Conservation (phyloP, 805 yeast genomes). For the Spathaspora sp. region DNA sequence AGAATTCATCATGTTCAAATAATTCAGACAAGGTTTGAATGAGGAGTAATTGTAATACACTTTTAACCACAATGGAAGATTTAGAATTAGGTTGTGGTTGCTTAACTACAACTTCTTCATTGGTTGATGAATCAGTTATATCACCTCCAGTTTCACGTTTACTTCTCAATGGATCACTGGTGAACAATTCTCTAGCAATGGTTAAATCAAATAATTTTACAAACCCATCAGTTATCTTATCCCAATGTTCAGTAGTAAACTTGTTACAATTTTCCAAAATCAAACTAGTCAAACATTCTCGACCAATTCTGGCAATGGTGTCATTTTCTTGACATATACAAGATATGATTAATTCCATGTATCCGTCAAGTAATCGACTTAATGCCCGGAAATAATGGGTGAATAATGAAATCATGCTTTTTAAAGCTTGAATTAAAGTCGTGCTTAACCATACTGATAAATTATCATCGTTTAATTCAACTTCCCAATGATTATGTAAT, state of each 20-base stretch:
- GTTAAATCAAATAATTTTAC: constrained; percentile 71
- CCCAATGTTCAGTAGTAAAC: constrained; percentile 73
- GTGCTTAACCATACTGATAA: constrained; percentile 95
- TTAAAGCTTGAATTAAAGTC: constrained; percentile 90
- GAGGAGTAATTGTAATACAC: constrained; percentile 85
- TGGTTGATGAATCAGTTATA: constrained; percentile 5
- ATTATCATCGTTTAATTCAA: constrained; percentile 67
- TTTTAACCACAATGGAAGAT: constrained; percentile 82
- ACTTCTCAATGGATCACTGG: constrained; percentile 45
- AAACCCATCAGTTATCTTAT: constrained; percentile 59
- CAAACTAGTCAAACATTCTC: constrained; percentile 79
- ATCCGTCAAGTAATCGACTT: constrained; percentile 71
- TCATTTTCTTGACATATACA: constrained; percentile 97
- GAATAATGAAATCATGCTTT: constrained; percentile 80
- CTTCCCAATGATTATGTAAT: constrained; percentile 62
- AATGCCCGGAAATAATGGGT: constrained; percentile 78
- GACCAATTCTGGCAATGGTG: constrained; percentile 91
- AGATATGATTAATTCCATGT: constrained; percentile 69
- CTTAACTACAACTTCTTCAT: constrained; percentile 24
- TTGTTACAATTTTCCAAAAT: constrained; percentile 69
- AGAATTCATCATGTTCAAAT: constrained; percentile 66
- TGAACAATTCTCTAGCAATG: constrained; percentile 81
- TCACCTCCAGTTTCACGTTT: constrained; percentile 6
- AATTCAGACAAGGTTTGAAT: constrained; percentile 83
- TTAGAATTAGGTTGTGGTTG: constrained; percentile 42